Evolutionary conservation across 1,284 basidiomycete genomes (phyloP).

Genomic region (Erythrobasidium hasegawianum): DNA sequence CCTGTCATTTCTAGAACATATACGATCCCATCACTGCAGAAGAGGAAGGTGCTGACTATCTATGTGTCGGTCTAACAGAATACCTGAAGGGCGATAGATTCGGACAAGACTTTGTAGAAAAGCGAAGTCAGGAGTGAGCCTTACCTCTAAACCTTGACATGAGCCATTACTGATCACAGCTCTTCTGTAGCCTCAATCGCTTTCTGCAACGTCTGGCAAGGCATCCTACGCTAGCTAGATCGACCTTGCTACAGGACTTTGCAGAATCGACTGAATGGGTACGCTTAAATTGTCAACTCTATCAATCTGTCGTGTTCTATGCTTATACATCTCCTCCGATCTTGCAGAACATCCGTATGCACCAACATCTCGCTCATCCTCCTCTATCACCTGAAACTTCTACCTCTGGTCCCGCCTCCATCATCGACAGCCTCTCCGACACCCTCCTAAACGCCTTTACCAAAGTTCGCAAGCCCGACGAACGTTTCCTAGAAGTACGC

Average conservation of each 20-base stretch:
- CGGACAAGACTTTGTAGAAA: slow-evolving; percentile 92
- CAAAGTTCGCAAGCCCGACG: slow-evolving; percentile 92
- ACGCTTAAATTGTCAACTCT: no score
- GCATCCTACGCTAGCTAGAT: slow-evolving; percentile 91
- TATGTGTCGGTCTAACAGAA: slow-evolving; percentile 56
- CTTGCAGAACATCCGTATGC: slow-evolving; percentile 88
- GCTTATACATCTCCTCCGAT: no score
- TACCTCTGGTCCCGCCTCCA: slow-evolving; percentile 53
- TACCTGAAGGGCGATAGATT: slow-evolving; percentile 97
- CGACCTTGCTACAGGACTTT: slow-evolving; percentile 82
- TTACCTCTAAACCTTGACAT: not conserved
- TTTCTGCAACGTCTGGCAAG: slow-evolving; percentile 85
- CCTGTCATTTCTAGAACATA: not conserved
- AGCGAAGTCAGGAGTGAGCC: slow-evolving; percentile 78
- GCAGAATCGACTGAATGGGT: slow-evolving; percentile 98
- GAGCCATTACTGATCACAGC: not conserved
- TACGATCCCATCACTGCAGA: not conserved
- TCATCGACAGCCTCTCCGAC: slow-evolving; percentile 92
- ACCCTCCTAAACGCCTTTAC: slow-evolving; percentile 92
- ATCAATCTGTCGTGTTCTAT: no score
- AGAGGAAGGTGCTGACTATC: not conserved
- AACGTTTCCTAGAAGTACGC: slow-evolving; percentile 85
- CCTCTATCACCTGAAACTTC: slow-evolving; percentile 68
- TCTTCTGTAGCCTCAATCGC: slow-evolving; percentile 69
- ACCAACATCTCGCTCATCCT: slow-evolving; percentile 83